phyloP scores from a whole-genome alignment of 164 flowering plant species.

The Platanus orientalis region DNA sequence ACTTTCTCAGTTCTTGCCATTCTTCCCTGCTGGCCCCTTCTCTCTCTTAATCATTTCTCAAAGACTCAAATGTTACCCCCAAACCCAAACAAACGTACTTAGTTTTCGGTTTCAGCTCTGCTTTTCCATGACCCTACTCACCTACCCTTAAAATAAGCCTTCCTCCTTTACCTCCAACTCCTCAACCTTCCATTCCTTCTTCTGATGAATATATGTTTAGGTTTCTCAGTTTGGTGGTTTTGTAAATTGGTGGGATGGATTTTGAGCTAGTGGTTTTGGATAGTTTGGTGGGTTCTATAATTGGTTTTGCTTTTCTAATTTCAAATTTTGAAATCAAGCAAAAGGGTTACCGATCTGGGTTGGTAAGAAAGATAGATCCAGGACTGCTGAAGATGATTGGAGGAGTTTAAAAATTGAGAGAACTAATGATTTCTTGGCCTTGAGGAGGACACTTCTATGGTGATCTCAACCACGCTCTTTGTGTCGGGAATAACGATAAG shows the following conservation, averaged over 20 bases:
- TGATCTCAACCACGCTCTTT: too few species aligned
- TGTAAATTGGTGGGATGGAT: conserved; percentile 43
- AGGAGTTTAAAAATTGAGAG: conserved; percentile 52
- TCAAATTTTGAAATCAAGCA: conserved; percentile 34
- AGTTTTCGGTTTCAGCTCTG: too few species aligned
- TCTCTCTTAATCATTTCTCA: too few species aligned
- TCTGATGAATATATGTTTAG: conserved; percentile 19
- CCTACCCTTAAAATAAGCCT: conserved; percentile 11
- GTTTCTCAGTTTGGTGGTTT: conserved; percentile 13
- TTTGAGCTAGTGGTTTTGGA: conserved; percentile 52
- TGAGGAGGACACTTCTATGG: too few species aligned
- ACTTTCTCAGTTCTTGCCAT: too few species aligned
- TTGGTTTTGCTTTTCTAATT: conserved; percentile 25
- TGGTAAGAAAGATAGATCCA: conserved; percentile 33
- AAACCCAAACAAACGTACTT: too few species aligned
- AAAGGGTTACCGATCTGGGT: conserved; percentile 55
- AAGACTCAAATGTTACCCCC: too few species aligned
- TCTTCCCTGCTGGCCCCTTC: too few species aligned
- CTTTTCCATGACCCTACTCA: not conserved
- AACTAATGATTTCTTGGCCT: conserved; percentile 30
- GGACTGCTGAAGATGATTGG: conserved; percentile 47
- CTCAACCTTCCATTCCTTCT: not conserved
- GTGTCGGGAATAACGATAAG: too few species aligned
- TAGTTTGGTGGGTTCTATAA: conserved; percentile 36
- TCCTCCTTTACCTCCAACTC: not conserved